Base-by-base conservation (phyloP, 2,329 filamentous ascomycete genomes). In the Mycosphaerella sp. region DNA sequence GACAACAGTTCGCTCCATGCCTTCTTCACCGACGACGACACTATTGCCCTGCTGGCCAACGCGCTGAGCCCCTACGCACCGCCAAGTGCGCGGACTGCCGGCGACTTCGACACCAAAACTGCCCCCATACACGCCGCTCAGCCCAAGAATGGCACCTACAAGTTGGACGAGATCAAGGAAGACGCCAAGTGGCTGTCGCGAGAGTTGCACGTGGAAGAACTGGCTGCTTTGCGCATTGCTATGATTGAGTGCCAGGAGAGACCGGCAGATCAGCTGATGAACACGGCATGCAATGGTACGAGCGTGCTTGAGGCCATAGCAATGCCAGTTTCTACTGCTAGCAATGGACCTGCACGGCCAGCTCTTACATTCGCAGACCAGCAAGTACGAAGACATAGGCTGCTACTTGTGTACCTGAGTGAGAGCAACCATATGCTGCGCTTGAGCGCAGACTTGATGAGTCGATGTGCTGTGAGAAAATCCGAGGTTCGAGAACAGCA, bases 111-210 rank as follows among this genome's bases (percentile, higher is more conserved):
- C 54, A 86, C 86, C 16, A 89, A 85, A 69, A 95, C 87, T 0
- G 86, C 89, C 17, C 86, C 89, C 4, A 94, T 96, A 55, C 86
- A 95, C 66, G 81, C 89, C 43, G 81, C 87, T 1, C 82, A 86
- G 14, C 80, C 80, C 4, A 74, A 80, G 10, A 81, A 80, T 61
- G 78, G 80, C 36, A 79, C 80, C 50, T 87, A 85, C 66, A 81
- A 90, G 64, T 75, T 95, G 59, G 82, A 86, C 35, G 75, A 85
- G 64, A 81, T 97, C 67, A 95, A 95, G 71, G 80, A 81, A 41
- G 90, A 97, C 73, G 80, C 89, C 30, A 68, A 86, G 59, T 97
- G 90, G 89, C 74, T 98, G 56, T 90, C 88, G 69, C 81, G 85
- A 62, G 81, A 85, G 64, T 81, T 84, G 44, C 77, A 80, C 40